These are phyloP conservation scores for Pleurotus salmoneostramineus DNA, from an alignment of 768 basidiomycete genomes.

Conservation along the genomic window DNA sequence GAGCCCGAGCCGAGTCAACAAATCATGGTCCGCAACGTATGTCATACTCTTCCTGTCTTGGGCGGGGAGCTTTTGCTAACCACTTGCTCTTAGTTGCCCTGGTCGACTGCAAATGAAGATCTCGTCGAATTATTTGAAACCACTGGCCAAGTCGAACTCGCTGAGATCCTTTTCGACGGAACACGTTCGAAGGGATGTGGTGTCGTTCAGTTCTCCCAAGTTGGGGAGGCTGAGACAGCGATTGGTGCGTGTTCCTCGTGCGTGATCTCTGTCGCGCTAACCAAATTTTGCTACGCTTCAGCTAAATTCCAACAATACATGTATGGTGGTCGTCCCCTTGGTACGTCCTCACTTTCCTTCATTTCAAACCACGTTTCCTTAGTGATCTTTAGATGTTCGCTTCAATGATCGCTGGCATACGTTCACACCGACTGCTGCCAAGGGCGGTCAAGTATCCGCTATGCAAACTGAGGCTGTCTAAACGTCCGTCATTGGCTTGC, in stretches of 20 bases:
- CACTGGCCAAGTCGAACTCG: slow-evolving; percentile 90
- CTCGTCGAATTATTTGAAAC: slow-evolving; percentile 98
- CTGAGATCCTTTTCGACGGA: slow-evolving; percentile 93
- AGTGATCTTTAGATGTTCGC: slow-evolving; percentile 61
- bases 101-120: slow-evolving; percentile 99
- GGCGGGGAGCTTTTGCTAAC: slow-evolving; percentile 1
- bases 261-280: neutral
- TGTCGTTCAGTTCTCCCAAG: slow-evolving; percentile 90
- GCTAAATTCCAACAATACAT: slow-evolving; percentile 96
- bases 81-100: slow-evolving; percentile 65
- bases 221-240: slow-evolving; percentile 89
- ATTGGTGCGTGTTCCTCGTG: slow-evolving; percentile 51
- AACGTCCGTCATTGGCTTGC: neutral
- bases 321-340: slow-evolving; percentile 88
- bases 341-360: slow-evolving; percentile 33
- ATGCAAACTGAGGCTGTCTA: slow-evolving; percentile 53
- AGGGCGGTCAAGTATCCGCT: slow-evolving; percentile 72
- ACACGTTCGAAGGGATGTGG: slow-evolving; percentile 92
- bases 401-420: slow-evolving; percentile 97
- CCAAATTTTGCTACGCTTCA: slow-evolving; percentile 15
- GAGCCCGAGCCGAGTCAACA: slow-evolving; percentile 90
- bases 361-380: neutral
- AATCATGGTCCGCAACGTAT: slow-evolving; percentile 96
- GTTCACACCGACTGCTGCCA: slow-evolving; percentile 84
- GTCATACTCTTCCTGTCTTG: slow-evolving; percentile 29